Conservation (phyloP, 2,329 filamentous ascomycete genomes). For the Trichoderma sp. region DNA sequence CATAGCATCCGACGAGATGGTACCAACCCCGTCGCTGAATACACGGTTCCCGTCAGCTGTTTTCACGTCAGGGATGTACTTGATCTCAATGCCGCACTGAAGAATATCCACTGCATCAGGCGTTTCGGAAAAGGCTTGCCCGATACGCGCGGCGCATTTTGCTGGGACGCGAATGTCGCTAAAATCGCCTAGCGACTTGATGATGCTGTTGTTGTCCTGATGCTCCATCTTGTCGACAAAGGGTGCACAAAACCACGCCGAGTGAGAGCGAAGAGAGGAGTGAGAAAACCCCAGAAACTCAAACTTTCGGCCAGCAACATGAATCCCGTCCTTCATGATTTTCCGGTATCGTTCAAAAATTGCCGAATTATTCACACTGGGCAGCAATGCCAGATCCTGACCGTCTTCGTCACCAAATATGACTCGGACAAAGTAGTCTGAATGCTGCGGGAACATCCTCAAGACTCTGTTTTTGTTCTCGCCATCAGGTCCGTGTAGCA, state of each 20-base stretch:
- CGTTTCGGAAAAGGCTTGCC: conserved; percentile 73
- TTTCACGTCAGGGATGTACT: conserved; percentile 51
- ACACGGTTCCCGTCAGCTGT: conserved; percentile 49
- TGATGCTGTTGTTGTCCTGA: conserved; percentile 43
- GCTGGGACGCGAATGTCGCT: conserved; percentile 51
- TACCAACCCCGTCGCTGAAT: conserved; percentile 81
- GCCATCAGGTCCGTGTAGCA: conserved; percentile 59
- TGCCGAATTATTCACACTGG: conserved; percentile 42
- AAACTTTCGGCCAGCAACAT: conserved; percentile 61
- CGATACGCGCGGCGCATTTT: conserved; percentile 58
- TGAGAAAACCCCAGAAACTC: conserved; percentile 76
- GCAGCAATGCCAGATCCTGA: conserved; percentile 58
- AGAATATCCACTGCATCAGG: conserved; percentile 57
- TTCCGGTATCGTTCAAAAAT: conserved; percentile 60
- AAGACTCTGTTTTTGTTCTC: conserved; percentile 71
- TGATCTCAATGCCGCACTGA: conserved; percentile 35
- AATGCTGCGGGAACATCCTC: conserved; percentile 59
- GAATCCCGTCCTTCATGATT: conserved; percentile 58
- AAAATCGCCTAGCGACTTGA: conserved; percentile 52
- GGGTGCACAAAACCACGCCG: conserved; percentile 61
- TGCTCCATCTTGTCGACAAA: conserved; percentile 38
- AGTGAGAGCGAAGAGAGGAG: conserved; percentile 70
- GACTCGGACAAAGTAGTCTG: conserved; percentile 66
- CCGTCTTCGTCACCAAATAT: conserved; percentile 74
- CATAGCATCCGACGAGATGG: conserved; percentile 61